These are phyloP conservation scores for Cupressus sempervirens DNA, from an alignment of 75 land plant species.

Conservation along the genomic window DNA sequence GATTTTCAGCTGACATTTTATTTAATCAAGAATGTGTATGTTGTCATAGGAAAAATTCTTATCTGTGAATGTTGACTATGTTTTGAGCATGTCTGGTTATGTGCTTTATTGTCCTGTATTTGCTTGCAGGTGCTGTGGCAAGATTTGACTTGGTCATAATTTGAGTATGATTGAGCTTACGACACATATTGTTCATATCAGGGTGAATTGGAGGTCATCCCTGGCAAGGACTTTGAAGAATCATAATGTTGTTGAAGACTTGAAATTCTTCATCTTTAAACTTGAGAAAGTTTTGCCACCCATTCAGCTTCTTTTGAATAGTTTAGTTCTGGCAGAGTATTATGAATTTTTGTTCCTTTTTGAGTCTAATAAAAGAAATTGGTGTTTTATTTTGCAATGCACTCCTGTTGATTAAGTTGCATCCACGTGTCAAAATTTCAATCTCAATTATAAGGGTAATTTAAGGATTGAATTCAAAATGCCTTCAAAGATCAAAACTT, in stretches of 20 bases:
- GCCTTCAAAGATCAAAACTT: background rate
- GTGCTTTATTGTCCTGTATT: background rate
- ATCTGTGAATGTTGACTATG: background rate
- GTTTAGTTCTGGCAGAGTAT: background rate
- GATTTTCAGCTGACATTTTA: background rate
- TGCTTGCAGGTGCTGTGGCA: slow-evolving; percentile 10
- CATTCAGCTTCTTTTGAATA: background rate
- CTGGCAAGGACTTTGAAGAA: background rate
- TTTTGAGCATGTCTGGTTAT: background rate
- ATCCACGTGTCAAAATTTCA: background rate
- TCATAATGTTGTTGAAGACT: slow-evolving; percentile 1
- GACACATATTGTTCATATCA: background rate
- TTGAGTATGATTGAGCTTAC: slow-evolving; percentile 1
- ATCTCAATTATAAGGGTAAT: background rate
- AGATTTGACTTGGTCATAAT: background rate
- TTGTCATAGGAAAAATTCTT: background rate
- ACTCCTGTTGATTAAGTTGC: background rate
- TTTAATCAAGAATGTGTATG: background rate
- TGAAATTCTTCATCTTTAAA: background rate
- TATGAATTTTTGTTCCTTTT: background rate
- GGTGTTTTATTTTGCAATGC: background rate
- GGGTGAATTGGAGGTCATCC: background rate
- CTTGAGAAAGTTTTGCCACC: background rate
- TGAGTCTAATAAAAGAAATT: slow-evolving; percentile 6
- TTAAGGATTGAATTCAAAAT: background rate